Evolutionary conservation across 805 yeast species (phyloP).

Genomic region (Wickerhamiella dianesei): DNA sequence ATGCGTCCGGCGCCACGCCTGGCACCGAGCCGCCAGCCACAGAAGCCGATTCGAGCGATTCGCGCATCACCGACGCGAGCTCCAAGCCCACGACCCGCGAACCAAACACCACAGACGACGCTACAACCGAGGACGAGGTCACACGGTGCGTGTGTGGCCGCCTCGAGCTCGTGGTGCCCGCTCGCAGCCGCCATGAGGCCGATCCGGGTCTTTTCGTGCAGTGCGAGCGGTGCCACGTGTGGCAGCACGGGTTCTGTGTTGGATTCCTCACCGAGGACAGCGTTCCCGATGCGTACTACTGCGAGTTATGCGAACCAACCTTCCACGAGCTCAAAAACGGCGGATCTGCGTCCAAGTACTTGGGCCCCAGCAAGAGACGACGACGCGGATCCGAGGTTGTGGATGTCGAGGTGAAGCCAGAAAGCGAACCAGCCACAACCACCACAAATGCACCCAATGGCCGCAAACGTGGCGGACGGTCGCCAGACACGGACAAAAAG

Average conservation of each 20-base stretch:
- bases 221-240: constrained; percentile 85
- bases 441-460: background rate
- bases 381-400: background rate
- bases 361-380: constrained; percentile 27
- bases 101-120: constrained; percentile 3
- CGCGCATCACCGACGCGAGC: background rate
- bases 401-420: background rate
- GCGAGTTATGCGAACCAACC: constrained; percentile 83
- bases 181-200: constrained; percentile 35
- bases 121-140: constrained; percentile 30
- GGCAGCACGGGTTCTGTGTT: constrained; percentile 98
- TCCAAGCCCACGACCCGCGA: background rate
- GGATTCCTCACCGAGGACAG: constrained; percentile 61
- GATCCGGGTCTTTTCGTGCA: constrained; percentile 93
- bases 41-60: background rate
- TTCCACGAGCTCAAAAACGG: constrained; percentile 47
- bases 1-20: background rate
- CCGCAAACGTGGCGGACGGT: background rate
- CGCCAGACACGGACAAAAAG: background rate
- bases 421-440: constrained; percentile 1
- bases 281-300: constrained; percentile 89
- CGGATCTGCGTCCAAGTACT: constrained; percentile 37
- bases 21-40: background rate
- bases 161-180: constrained; percentile 29
- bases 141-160: constrained; percentile 45